These are phyloP conservation scores for Aspergillus sp. DNA, from an alignment of 2,329 filamentous ascomycete species.

Conservation along the genomic window DNA sequence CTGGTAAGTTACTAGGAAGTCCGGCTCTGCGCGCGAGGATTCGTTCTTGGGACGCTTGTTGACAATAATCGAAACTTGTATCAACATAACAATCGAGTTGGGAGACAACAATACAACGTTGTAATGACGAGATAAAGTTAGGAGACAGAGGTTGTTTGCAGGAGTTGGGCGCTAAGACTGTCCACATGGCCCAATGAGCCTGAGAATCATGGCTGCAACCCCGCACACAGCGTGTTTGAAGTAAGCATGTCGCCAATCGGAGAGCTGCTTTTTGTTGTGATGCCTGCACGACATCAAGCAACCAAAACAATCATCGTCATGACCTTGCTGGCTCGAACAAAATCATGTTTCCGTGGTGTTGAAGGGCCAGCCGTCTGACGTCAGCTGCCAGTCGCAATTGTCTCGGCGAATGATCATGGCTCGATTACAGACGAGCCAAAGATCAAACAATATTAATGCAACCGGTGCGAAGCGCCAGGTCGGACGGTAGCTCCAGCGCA, in stretches of 20 bases:
- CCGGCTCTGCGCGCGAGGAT: background rate
- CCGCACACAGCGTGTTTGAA: conserved; percentile 22
- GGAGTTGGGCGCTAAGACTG: conserved; percentile 21
- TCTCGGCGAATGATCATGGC: background rate
- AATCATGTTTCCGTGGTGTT: conserved; percentile 8
- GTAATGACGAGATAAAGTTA: conserved; percentile 24
- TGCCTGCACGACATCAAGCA: conserved; percentile 4
- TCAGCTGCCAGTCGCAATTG: conserved; percentile 6
- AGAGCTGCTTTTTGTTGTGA: conserved; percentile 6
- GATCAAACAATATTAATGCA: conserved; percentile 11
- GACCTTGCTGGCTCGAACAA: background rate
- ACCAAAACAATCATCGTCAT: conserved; percentile 1
- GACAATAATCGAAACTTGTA: background rate
- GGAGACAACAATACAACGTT: conserved; percentile 4
- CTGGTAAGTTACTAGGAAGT: background rate
- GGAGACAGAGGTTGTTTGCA: conserved; percentile 17
- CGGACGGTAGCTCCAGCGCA: background rate
- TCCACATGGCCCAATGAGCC: conserved; percentile 23
- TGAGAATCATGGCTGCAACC: conserved; percentile 14
- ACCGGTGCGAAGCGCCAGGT: background rate
- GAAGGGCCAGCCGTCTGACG: conserved; percentile 9
- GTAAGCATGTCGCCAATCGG: conserved; percentile 13
- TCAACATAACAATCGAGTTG: background rate
- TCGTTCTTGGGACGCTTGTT: conserved; percentile 7
- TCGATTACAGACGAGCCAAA: conserved; percentile 16